These are phyloP conservation scores for Ailanthus altissimus DNA, from an alignment of 345 rosid genomes.

Conservation along the genomic window DNA sequence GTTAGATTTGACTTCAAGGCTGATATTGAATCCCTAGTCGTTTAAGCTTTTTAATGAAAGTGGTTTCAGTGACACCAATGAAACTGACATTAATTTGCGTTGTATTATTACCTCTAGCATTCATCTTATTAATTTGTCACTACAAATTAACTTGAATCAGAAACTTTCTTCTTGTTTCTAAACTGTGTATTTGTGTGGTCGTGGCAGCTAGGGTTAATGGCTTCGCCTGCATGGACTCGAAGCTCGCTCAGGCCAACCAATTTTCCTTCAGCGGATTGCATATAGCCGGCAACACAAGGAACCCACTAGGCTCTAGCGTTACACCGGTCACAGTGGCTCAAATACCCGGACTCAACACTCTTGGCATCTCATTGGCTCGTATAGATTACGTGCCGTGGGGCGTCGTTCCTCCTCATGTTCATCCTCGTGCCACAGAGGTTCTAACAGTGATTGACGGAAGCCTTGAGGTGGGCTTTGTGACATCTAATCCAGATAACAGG, in stretches of 20 bases:
- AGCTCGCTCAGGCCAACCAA: slow-evolving; percentile 19
- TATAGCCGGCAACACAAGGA: slow-evolving; percentile 7
- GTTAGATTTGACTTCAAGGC: too few species aligned
- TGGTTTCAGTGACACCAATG: too few species aligned
- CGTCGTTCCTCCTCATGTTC: slow-evolving; percentile 19
- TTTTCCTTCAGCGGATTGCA: slow-evolving; percentile 22
- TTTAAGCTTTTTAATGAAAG: too few species aligned
- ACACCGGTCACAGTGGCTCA: slow-evolving; percentile 6
- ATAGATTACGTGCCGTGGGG: slow-evolving; percentile 27
- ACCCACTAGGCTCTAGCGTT: slow-evolving; percentile 12
- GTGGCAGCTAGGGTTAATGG: slow-evolving; percentile 27
- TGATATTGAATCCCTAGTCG: too few species aligned
- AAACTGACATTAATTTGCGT: too few species aligned
- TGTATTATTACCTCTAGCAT: too few species aligned
- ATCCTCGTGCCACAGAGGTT: slow-evolving; percentile 28
- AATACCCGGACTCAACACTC: slow-evolving; percentile 30
- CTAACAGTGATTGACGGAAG: slow-evolving; percentile 31
- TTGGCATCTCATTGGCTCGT: slow-evolving; percentile 29
- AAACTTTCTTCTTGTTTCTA: too few species aligned
- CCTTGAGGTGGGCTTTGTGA: slow-evolving; percentile 28
- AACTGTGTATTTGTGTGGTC: neutral
- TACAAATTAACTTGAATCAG: too few species aligned
- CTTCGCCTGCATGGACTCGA: slow-evolving; percentile 10
- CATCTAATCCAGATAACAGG: slow-evolving; percentile 30
- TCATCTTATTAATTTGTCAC: too few species aligned